Evolutionary conservation across 2,329 filamentous ascomycete species (phyloP), one percentile per base, ranked within the genome.

Genomic region (Ceratocystis cubensis): DNA sequence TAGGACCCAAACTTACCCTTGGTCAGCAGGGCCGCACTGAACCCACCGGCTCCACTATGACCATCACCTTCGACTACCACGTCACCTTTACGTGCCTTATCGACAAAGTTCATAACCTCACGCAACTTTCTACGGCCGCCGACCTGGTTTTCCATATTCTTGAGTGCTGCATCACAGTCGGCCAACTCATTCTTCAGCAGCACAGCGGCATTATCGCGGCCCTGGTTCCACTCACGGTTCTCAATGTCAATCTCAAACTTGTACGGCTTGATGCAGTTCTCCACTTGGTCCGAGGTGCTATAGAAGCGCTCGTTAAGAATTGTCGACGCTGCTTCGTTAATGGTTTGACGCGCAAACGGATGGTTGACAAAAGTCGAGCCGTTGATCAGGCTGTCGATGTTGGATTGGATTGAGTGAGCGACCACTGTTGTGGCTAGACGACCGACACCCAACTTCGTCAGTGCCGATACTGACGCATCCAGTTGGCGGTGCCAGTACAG

Each of bases 181-280:
- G 84, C 82, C 3, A 99, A 80, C 74, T 99, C 94, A 63, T 88
- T 86, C 75, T 95, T 95, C n/a, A 99, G 78, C 1, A 94, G 86
- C 7, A 80, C 82, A 48, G 85, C 82, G 1, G 93, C 87, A 71
- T 95, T 94, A 59, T 96, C 91, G 64, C 93, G 82, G 0, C 91
- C 92, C 69, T 88, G 85, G 2, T 81, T 75, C 94, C 94, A 99
- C 74, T 99, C 95, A 6, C 85, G 81, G 48, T 92, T 89, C 72
- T 96, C 91, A 57, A 99, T 86, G 71, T 99, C 94, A 67, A 99
- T 96, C 69, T 96, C 91, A 71, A 93, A 97, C 74, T 99, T 99
- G 80, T 93, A 99, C 0, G 95, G 94, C 76, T 99, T 99, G 76
- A 99, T 95, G 74, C 93, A 99, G 74, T 97, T 97, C 75, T 99